Evolutionary conservation across 2,329 filamentous ascomycete species (phyloP).

Genomic region (Pezicula carpinea): DNA sequence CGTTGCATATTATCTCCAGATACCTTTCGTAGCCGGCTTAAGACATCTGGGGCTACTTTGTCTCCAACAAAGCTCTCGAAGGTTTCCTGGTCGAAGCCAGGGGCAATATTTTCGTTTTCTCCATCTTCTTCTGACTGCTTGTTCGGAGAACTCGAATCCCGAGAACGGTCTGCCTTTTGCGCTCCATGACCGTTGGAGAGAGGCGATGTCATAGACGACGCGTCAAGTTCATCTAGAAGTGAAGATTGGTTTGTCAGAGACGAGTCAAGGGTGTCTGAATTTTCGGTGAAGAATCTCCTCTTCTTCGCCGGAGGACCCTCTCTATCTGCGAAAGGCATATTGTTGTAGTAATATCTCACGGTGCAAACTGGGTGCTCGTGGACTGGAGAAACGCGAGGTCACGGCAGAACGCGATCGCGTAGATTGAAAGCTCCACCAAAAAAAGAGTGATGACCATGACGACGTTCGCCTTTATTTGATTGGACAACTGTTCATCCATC

Average conservation of each 20-base stretch:
- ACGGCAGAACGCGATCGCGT: slow-evolving; percentile 11
- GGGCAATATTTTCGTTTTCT: slow-evolving; percentile 20
- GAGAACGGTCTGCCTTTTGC: background rate
- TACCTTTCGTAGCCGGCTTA: slow-evolving; percentile 46
- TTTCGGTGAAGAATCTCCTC: slow-evolving; percentile 40
- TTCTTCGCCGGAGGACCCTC: slow-evolving; percentile 43
- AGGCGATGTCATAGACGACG: slow-evolving; percentile 12
- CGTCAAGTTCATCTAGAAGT: slow-evolving; percentile 22
- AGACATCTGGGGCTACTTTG: slow-evolving; percentile 43
- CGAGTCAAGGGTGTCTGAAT: slow-evolving; percentile 17
- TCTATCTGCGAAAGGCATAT: slow-evolving; percentile 33
- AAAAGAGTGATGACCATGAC: background rate
- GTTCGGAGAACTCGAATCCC: background rate
- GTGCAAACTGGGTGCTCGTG: slow-evolving; percentile 6
- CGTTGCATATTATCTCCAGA: slow-evolving; percentile 56
- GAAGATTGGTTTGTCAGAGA: slow-evolving; percentile 15
- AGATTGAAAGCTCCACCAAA: slow-evolving; percentile 1
- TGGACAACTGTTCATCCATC: background rate
- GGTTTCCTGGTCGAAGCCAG: slow-evolving; percentile 48
- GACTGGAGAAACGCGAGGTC: slow-evolving; percentile 19
- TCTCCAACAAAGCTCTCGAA: slow-evolving; percentile 59
- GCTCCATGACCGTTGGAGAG: background rate
- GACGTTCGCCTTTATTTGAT: slow-evolving; percentile 7
- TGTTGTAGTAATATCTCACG: slow-evolving; percentile 8
- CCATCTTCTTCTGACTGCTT: background rate